Evolutionary conservation across 2,329 filamentous ascomycete genomes (phyloP), one percentile per base, ranked within the genome.

Genomic region (Helotiales sp.): DNA sequence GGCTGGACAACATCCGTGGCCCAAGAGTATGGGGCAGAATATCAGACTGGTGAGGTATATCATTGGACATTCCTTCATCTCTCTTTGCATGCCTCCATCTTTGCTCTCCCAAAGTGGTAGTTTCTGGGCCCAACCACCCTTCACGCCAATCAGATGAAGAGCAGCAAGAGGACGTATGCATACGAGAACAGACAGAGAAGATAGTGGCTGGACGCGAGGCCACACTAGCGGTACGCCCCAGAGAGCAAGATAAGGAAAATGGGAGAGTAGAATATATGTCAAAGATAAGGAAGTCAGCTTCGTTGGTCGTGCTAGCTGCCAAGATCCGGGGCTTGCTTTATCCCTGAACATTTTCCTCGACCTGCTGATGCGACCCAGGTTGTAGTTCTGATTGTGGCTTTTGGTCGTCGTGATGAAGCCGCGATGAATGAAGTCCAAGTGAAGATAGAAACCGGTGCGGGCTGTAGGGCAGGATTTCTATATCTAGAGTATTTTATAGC

Each of bases 1-100:
- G 48, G 48, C 48, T 52, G 47, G 49, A 42, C 42, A 49, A 48
- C 55, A 57, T 49, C 55, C 55, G 53, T 57, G 54, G 47, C 54
- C 48, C 29, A 34, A 33, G 46, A 34, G 19, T 19, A 5, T 22
- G 25, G 22, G 31, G 17, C n/a, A 36, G 12, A 49, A n/a, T 17
- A 44, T 24, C n/a, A 7, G 8, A 34, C 31, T 50, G 48, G n/a
- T 13, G 22, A 29, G 5, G 3, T 36, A 24, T 19, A 10, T n/a
- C 27, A 48, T 48, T 48, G 46, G 46, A 2, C 27, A 30, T 48
- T n/a, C 15, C 46, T 9, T 17, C 12, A 15, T 7, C 15, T 15
- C 9, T 34, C 9, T 34, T 15, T 34, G 31, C 13, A 48, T 48
- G 17, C 46, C 46, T 48, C 46, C 25, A n/a, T 6, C 7, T 44